phyloP scores from a whole-genome alignment of 305 asterid species.

The Caryopteris hybrid region DNA sequence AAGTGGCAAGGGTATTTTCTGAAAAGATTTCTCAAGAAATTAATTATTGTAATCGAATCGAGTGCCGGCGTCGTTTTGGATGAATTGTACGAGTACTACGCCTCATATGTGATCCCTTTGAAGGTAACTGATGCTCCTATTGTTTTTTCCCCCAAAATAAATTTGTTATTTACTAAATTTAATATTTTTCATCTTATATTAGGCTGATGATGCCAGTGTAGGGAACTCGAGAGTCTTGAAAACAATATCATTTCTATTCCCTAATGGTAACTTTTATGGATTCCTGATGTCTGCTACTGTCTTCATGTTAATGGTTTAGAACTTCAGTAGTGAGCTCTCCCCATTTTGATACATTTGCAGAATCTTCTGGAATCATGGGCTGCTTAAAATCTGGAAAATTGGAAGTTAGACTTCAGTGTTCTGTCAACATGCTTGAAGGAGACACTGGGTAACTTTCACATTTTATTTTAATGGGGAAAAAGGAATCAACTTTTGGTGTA shows the following conservation, averaged over 20 bases:
- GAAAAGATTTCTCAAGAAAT: constrained; percentile 67
- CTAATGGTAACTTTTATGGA: constrained; percentile 37
- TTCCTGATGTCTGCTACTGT: not conserved
- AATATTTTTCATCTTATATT: not conserved
- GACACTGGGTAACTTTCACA: constrained; percentile 71
- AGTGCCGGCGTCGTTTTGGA: constrained; percentile 63
- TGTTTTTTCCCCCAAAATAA: not conserved
- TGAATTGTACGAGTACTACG: constrained; percentile 71
- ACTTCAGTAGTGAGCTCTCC: not conserved
- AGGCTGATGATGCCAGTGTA: constrained; percentile 48
- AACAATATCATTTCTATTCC: constrained; percentile 66
- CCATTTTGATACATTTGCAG: constrained; percentile 28
- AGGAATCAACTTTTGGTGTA: not conserved
- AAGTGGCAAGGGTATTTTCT: constrained; percentile 51
- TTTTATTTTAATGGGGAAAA: not conserved
- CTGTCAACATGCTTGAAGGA: constrained; percentile 94
- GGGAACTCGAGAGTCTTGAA: constrained; percentile 62
- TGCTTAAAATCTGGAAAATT: constrained; percentile 45
- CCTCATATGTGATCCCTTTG: constrained; percentile 45
- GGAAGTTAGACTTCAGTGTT: constrained; percentile 62
- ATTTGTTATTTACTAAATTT: not conserved
- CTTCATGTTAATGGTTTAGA: constrained; percentile 7
- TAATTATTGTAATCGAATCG: constrained; percentile 72
- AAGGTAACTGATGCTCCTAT: constrained; percentile 35
- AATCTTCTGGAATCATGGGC: constrained; percentile 28